These are phyloP conservation scores for Haberlea rhodopensis DNA, from an alignment of 257 asterid species.

Conservation along the genomic window DNA sequence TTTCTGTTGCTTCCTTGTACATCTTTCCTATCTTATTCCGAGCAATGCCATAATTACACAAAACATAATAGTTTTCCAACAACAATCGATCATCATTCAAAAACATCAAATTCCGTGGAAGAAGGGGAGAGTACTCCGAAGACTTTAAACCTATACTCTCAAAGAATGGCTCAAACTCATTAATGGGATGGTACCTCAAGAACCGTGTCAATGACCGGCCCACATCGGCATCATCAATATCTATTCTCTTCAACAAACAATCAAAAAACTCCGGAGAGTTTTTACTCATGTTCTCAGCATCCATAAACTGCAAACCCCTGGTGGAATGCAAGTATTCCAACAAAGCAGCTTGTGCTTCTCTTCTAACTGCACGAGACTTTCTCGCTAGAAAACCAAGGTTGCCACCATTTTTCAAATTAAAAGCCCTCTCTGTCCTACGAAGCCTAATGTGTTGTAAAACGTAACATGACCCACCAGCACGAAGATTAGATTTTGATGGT, in stretches of 20 bases:
- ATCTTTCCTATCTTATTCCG: slow-evolving; percentile 59
- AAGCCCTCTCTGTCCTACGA: slow-evolving; percentile 26
- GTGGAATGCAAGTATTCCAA: slow-evolving; percentile 69
- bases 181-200: slow-evolving; percentile 77
- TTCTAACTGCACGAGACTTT: slow-evolving; percentile 31
- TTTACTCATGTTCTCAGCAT: slow-evolving; percentile 73
- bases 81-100: slow-evolving; percentile 58
- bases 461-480: slow-evolving; percentile 32
- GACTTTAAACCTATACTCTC: slow-evolving; percentile 76
- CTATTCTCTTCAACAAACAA: slow-evolving; percentile 43
- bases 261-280: slow-evolving; percentile 59
- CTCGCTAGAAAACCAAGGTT: slow-evolving; percentile 21
- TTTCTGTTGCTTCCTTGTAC: slow-evolving; percentile 52
- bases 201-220: slow-evolving; percentile 46
- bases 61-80: slow-evolving; percentile 56
- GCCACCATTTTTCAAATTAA: slow-evolving; percentile 13
- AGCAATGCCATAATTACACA: slow-evolving; percentile 59
- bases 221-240: slow-evolving; percentile 30
- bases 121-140: slow-evolving; percentile 41
- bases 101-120: slow-evolving; percentile 59
- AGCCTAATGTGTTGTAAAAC: slow-evolving; percentile 34
- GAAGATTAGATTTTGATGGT: slow-evolving; percentile 34
- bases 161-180: slow-evolving; percentile 84
- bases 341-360: slow-evolving; percentile 63
- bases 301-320: slow-evolving; percentile 58